phyloP scores from a whole-genome alignment of 106 monocot genomes.

The Phalaenopsis aphrodite region DNA sequence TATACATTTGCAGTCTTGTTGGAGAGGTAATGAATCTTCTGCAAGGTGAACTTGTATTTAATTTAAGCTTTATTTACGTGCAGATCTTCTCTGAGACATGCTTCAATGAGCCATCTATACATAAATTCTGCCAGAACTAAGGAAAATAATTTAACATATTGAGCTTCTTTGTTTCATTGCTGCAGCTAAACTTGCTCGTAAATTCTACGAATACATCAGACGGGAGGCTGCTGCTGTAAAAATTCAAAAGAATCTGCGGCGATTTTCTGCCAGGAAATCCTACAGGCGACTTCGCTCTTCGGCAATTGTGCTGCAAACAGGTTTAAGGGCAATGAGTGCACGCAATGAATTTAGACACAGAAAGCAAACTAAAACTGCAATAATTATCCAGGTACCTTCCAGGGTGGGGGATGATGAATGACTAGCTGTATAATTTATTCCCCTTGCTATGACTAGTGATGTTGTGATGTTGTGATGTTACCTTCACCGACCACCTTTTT shows the following conservation, averaged over 20 bases:
- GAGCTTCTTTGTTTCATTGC: not conserved
- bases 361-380: conserved; percentile 71
- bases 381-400: conserved; percentile 54
- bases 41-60: not conserved
- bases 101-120: not conserved
- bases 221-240: conserved; percentile 62
- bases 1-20: conserved; percentile 56
- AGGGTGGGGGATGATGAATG: not conserved
- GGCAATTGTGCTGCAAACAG: conserved; percentile 60
- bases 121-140: not conserved
- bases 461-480: conserved; percentile 1
- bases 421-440: not conserved
- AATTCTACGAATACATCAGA: conserved; percentile 61
- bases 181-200: conserved; percentile 64
- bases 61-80: not conserved
- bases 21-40: conserved; percentile 49
- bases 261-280: conserved; percentile 37
- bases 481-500: not conserved
- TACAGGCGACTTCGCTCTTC: conserved; percentile 33
- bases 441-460: not conserved
- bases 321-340: conserved; percentile 65
- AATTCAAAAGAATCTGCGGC: conserved; percentile 64
- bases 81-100: not conserved
- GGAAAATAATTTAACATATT: conserved; percentile 3
- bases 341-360: conserved; percentile 67